phyloP scores from a whole-genome alignment of 2,329 filamentous ascomycete species.

The Aureobasidium sp. region DNA sequence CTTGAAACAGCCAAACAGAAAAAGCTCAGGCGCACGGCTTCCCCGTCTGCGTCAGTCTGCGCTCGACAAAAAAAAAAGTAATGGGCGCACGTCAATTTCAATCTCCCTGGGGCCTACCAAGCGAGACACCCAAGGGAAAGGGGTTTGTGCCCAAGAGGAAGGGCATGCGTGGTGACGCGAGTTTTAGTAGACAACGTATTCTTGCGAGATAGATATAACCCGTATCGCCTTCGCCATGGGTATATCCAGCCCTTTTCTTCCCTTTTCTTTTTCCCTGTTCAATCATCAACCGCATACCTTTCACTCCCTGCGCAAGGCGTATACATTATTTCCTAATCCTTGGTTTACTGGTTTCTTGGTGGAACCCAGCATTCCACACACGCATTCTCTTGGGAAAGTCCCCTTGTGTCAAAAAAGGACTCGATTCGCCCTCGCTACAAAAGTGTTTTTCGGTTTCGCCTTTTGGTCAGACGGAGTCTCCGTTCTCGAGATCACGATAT shows the following conservation, averaged over 20 bases:
- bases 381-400: conserved; percentile 9
- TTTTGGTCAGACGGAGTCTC: conserved; percentile 8
- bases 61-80: conserved; percentile 16
- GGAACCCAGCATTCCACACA: conserved; percentile 16
- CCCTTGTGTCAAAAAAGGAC: not conserved
- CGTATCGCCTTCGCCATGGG: conserved; percentile 14
- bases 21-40: conserved; percentile 15
- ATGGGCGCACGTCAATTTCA: conserved; percentile 16
- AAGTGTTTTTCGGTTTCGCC: not conserved
- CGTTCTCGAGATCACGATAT: not conserved
- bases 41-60: conserved; percentile 17
- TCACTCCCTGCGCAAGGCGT: conserved; percentile 14
- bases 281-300: conserved; percentile 12
- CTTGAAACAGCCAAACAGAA: conserved; percentile 18
- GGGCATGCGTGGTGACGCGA: conserved; percentile 15
- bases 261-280: conserved; percentile 1
- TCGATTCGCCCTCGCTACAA: conserved; percentile 14
- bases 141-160: not conserved
- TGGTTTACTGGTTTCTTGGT: conserved; percentile 9
- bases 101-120: conserved; percentile 14
- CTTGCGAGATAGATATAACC: conserved; percentile 10
- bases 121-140: conserved; percentile 14
- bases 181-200: not conserved
- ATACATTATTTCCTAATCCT: conserved; percentile 15
- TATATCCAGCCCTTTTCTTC: conserved; percentile 12